Evolutionary conservation across 2,329 filamentous ascomycete genomes (phyloP), one percentile per base, ranked within the genome.

Genomic region (Arachnomyces sp.): DNA sequence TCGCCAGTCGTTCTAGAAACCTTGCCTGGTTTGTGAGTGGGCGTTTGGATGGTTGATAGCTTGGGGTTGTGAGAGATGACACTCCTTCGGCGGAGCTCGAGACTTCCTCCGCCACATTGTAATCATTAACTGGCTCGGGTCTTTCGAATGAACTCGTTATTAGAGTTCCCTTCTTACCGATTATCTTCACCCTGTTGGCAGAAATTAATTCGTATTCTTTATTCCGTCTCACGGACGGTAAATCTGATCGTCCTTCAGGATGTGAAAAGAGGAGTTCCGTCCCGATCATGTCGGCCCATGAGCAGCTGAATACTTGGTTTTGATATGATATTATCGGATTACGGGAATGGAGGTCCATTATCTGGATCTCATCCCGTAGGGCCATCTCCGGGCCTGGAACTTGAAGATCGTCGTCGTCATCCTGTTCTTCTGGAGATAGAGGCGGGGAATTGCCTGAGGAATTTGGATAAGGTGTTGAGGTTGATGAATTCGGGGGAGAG

Each of bases 271-370:
- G 75, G 48, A 89, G 68, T 50, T 93, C 86, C 0, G 88, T 94
- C 28, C 90, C 90, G 32, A 94, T 77, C 44, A 87, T 83, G 45
- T 85, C 79, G 8, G 78, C 76, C 90, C 90, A 96, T 34, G 78
- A 68, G 48, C 87, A 90, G 47, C 78, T 80, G 57, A 89, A 92
- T 15, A 93, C 68, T 46, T 82, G 77, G 21, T 84, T 84, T 43
- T 82, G 75, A 63, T 93, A 93, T 15, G 84, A 83, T 44, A 95
- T 73, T 18, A 95, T 68, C 0, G 90, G 90, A 36, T 84, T 82
- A 2, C 66, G 55, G 1, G 82, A 82, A 60, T 94, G 84, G 3
- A 95, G 72, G 18, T 86, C 87, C n/a, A 92, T 70, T 37, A 95
- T 81, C 55, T 95, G 87, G 4, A 95, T 75, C 34, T 64, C 59